Evolutionary conservation across 1,284 basidiomycete genomes (phyloP).

Genomic region (Fomitopsis pinicola): DNA sequence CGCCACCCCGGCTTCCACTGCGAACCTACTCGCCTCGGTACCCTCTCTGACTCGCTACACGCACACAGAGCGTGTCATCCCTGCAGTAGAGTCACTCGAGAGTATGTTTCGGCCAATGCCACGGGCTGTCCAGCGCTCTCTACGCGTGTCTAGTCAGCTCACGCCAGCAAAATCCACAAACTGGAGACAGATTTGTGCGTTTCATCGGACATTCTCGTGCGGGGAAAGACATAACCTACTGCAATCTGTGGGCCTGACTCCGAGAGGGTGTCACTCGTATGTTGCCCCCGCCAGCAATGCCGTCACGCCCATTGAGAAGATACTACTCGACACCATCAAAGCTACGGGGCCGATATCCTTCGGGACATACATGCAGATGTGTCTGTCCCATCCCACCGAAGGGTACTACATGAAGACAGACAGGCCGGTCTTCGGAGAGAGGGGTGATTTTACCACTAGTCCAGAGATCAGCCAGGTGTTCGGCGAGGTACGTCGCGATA

Average conservation of each 20-base stretch:
- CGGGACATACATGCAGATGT: constrained; percentile 86
- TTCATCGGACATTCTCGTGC: neutral
- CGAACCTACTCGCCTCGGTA: neutral
- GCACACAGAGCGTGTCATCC: neutral
- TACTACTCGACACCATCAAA: constrained; percentile 67
- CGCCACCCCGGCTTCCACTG: neutral
- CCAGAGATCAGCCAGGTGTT: constrained; percentile 97
- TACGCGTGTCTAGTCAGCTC: too few species aligned
- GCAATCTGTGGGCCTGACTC: neutral
- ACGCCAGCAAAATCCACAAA: too few species aligned
- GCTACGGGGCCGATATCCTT: constrained; percentile 84
- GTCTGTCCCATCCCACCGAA: constrained; percentile 79
- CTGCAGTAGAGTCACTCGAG: neutral
- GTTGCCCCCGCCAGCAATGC: constrained; percentile 1
- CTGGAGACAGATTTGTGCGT: neutral
- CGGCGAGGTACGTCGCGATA: constrained; percentile 73
- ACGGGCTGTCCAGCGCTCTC: neutral
- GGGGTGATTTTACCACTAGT: constrained; percentile 94
- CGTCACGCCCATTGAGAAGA: constrained; percentile 44
- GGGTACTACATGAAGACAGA: constrained; percentile 85
- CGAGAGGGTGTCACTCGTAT: constrained; percentile 1
- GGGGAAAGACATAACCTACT: neutral
- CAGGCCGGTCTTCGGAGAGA: constrained; percentile 77
- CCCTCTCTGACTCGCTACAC: neutral
- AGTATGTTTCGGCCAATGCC: neutral